phyloP scores from a whole-genome alignment of 1,284 basidiomycete species.

The Rhodotorula sp. region DNA sequence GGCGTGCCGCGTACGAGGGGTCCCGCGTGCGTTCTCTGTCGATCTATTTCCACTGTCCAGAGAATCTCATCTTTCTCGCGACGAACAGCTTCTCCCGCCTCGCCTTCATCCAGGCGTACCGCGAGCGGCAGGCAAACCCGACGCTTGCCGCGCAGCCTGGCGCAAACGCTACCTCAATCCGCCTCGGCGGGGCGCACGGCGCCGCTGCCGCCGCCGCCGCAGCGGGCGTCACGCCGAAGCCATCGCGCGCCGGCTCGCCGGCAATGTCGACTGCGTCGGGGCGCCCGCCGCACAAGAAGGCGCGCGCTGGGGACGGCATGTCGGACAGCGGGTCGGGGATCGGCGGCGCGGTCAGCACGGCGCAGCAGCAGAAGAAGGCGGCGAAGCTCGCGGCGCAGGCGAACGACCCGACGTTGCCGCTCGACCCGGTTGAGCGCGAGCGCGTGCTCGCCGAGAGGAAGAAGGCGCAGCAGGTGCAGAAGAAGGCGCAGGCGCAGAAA shows the following conservation, averaged over 20 bases:
- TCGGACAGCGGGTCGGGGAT: conserved; percentile 28
- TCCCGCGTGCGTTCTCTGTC: conserved; percentile 35
- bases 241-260: conserved; percentile 18
- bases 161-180: conserved; percentile 29
- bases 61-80: background rate
- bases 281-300: conserved; percentile 18
- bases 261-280: conserved; percentile 17
- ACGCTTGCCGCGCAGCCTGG: conserved; percentile 24
- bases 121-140: conserved; percentile 41
- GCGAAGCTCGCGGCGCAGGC: conserved; percentile 17
- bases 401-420: conserved; percentile 11
- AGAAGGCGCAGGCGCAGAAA: conserved; percentile 11
- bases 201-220: background rate
- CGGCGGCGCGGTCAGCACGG: conserved; percentile 8
- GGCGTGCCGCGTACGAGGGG: conserved; percentile 36
- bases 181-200: conserved; percentile 16
- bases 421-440: conserved; percentile 20
- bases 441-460: conserved; percentile 2
- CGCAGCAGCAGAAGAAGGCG: conserved; percentile 26
- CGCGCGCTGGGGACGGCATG: conserved; percentile 1
- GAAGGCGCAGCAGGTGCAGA: conserved; percentile 8
- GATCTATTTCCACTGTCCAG: too few relatives aligned
- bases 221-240: background rate
- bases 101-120: conserved; percentile 46
- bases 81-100: conserved; percentile 41